A percentile compares a stretch with the other conserved stretches of the same genome.
phyloP scores from a whole-genome alignment of 768 basidiomycete species.

The Mycena metata region DNA sequence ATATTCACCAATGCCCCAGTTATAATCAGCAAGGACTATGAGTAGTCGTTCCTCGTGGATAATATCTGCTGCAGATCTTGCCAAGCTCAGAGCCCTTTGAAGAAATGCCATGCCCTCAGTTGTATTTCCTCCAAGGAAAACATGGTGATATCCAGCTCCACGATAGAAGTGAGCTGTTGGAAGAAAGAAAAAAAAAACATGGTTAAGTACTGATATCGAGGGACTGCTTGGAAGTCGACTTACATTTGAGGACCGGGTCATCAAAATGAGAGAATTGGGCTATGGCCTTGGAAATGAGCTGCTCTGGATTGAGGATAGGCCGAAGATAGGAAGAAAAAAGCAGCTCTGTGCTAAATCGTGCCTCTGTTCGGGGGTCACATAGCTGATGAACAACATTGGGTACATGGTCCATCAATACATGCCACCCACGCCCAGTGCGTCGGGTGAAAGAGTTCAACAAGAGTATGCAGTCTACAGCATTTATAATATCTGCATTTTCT shows the following conservation, averaged over 20 bases:
- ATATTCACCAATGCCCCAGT: background rate
- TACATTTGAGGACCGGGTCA: background rate
- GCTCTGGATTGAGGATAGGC: background rate
- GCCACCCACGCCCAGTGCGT: background rate
- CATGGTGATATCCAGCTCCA: background rate
- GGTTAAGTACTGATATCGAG: background rate
- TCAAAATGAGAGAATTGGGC: background rate
- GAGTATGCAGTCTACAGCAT: background rate
- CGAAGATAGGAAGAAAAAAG: background rate
- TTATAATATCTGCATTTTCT: background rate
- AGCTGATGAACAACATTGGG: background rate
- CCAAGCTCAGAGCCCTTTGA: background rate
- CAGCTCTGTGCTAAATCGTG: background rate
- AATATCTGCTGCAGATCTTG: background rate
- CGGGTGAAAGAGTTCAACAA: background rate
- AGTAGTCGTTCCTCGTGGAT: no score
- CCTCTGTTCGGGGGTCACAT: background rate
- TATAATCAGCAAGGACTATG: no score
- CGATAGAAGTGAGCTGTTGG: background rate
- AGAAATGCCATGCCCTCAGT: background rate
- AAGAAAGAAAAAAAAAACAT: background rate
- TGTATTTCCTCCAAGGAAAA: background rate
- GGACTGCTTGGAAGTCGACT: no score
- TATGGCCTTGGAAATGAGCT: background rate
- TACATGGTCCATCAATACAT: slow-evolving; percentile 2